Evolutionary conservation across 768 basidiomycete species (phyloP).

Genomic region (Pleurotus tuber-regium): DNA sequence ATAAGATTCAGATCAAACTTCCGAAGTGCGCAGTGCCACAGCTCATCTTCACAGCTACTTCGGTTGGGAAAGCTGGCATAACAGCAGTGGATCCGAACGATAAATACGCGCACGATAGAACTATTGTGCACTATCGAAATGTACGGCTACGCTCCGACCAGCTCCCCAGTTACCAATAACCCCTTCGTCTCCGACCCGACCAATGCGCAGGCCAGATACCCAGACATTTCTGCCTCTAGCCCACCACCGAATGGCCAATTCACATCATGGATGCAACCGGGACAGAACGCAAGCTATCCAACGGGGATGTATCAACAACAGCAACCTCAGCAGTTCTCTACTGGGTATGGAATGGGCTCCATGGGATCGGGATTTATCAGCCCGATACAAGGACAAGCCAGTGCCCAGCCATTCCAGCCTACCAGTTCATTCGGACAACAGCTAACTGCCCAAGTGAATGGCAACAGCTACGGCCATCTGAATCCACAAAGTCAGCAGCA

Average conservation of each 20-base stretch:
- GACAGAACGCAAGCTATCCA: slow-evolving; percentile 24
- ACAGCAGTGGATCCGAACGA: too few species aligned
- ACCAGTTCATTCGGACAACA: slow-evolving; percentile 59
- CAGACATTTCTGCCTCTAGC: slow-evolving; percentile 47
- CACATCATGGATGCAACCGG: slow-evolving; percentile 34
- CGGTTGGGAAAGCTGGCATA: too few species aligned
- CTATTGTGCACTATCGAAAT: background rate
- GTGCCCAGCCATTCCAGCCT: slow-evolving; percentile 37
- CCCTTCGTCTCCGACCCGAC: slow-evolving; percentile 61
- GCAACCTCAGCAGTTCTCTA: slow-evolving; percentile 27
- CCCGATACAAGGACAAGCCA: background rate
- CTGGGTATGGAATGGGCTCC: background rate
- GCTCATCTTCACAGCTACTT: background rate
- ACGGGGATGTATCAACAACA: slow-evolving; percentile 36
- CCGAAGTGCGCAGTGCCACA: background rate
- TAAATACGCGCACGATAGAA: too few species aligned
- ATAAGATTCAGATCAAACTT: slow-evolving; percentile 6
- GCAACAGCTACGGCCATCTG: slow-evolving; percentile 6
- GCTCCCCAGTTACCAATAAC: slow-evolving; percentile 52
- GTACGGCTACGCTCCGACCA: slow-evolving; percentile 32
- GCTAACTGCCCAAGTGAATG: slow-evolving; percentile 26
- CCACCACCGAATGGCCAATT: slow-evolving; percentile 27
- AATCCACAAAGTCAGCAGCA: slow-evolving; percentile 16
- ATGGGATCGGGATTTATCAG: background rate
- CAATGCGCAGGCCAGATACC: slow-evolving; percentile 54